Conservation (phyloP, 1,284 basidiomycete genomes). For the Stygiomarasmius scandens region DNA sequence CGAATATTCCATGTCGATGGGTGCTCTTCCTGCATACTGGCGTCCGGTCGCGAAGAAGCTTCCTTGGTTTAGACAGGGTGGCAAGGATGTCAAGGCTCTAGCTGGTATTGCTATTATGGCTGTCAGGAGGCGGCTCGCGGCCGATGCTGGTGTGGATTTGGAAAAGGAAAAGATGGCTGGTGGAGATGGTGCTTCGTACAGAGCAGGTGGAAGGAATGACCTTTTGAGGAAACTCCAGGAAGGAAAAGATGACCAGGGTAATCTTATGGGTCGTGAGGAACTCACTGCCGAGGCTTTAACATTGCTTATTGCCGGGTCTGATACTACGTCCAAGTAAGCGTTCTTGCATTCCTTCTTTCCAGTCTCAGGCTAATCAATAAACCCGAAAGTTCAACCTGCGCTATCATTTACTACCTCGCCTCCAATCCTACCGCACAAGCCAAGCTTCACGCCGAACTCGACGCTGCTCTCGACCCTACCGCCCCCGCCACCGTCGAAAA, state of each 20-base stretch:
- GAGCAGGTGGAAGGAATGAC: constrained; percentile 22
- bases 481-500: constrained; percentile 21
- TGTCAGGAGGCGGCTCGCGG: constrained; percentile 16
- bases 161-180: not conserved
- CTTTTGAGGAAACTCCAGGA: constrained; percentile 29
- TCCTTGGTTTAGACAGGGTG: constrained; percentile 18
- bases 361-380: constrained; percentile 3
- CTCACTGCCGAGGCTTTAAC: constrained; percentile 35
- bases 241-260: constrained; percentile 18
- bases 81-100: constrained; percentile 16
- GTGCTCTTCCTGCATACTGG: constrained; percentile 74
- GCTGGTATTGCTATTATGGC: constrained; percentile 23
- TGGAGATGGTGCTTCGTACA: not conserved
- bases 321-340: constrained; percentile 35
- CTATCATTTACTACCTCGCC: constrained; percentile 22
- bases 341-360: constrained; percentile 24
- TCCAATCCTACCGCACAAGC: constrained; percentile 19
- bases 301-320: constrained; percentile 39
- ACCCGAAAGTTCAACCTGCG: constrained; percentile 19
- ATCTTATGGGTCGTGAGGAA: constrained; percentile 20
- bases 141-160: constrained; percentile 1
- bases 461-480: constrained; percentile 15
- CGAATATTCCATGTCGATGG: constrained; percentile 85
- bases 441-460: constrained; percentile 25
- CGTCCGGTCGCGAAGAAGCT: constrained; percentile 49